Base-by-base conservation (phyloP, 1,284 basidiomycete species). In the Boletus smithii region DNA sequence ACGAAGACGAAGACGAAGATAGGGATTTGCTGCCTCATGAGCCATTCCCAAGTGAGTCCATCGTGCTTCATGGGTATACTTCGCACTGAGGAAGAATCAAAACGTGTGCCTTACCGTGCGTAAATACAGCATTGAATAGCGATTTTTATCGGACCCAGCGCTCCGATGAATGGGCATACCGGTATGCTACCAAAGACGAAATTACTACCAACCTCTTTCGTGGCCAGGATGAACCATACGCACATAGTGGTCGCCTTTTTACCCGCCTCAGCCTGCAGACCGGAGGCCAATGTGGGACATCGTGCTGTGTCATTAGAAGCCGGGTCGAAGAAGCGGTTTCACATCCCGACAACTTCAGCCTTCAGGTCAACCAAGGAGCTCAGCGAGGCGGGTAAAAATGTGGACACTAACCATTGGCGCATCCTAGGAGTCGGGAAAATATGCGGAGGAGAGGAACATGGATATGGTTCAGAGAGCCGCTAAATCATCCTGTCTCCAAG, bases 171-270 rank as follows among this genome's bases (percentile, higher is more conserved):
- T 65, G 66, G 66, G 39, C 22, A 26, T 67, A 68, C 50, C 65
- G 63, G 42, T 67, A 65, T 26, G 55, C 63, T 20, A 67, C 63
- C 23, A 41, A 55, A 22, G 50, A 67, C 17, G 63, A 65, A 42
- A 61, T 69, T 4, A 51, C 39, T 13, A 53, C 53, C 42, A 67
- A 65, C 47, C 36, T 51, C 40, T 66, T 64, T 38, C 51, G 17
- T 9, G 60, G 53, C 9, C 54, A 56, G 31, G 42, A 44, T 17
- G 53, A 51, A 33, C 44, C 34, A 13, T 61, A 58, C 36, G 44
- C 32, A 32, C 49, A 18, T 23, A 8, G 16, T 7, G 24, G 22
- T 37, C 46, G 32, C 16, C 42, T 29, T 22, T 48, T 31, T 13
- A 13, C 37, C 20, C 23, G 27, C 11, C 23, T 48, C n/a, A 6